A percentile compares a stretch with the other conserved stretches of the same genome.
Evolutionary conservation across 1,139 yeast species (phyloP).

Genomic region (Saccharomyces uvarum): DNA sequence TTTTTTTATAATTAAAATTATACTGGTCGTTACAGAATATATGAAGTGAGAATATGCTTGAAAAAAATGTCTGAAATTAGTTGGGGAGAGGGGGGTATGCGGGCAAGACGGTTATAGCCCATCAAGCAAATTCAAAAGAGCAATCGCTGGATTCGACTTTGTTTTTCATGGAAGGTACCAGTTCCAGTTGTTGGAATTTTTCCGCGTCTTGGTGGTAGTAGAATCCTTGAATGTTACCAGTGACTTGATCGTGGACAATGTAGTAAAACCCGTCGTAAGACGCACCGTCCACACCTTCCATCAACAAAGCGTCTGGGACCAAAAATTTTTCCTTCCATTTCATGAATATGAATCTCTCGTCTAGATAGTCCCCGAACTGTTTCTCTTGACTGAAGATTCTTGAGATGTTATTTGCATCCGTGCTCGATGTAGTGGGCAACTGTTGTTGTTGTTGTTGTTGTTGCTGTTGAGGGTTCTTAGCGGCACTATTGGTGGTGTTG

Average conservation of each 20-base stretch:
- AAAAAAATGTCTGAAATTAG: not conserved
- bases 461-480: conserved; percentile 5
- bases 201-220: conserved; percentile 76
- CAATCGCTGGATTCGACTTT: conserved; percentile 21
- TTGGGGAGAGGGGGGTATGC: not conserved
- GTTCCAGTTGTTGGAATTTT: conserved; percentile 61
- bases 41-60: not conserved
- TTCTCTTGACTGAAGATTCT: conserved; percentile 4
- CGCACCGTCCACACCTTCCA: conserved; percentile 67
- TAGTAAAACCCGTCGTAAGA: conserved; percentile 91
- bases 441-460: conserved; percentile 2
- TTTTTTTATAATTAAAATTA: not conserved
- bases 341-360: conserved; percentile 63
- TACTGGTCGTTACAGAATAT: not conserved
- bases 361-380: conserved; percentile 29
- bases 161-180: conserved; percentile 36
- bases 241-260: conserved; percentile 68
- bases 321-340: conserved; percentile 90
- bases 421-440: conserved; percentile 24
- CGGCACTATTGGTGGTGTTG: not conserved
- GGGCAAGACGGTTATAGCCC: not conserved
- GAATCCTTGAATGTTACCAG: conserved; percentile 69
- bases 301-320: conserved; percentile 62
- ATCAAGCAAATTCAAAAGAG: conserved; percentile 24
- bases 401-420: conserved; percentile 22